Evolutionary conservation across 192 early-diverging fungal species (phyloP).

Genomic region (Jimgerdemannia lactiflua): DNA sequence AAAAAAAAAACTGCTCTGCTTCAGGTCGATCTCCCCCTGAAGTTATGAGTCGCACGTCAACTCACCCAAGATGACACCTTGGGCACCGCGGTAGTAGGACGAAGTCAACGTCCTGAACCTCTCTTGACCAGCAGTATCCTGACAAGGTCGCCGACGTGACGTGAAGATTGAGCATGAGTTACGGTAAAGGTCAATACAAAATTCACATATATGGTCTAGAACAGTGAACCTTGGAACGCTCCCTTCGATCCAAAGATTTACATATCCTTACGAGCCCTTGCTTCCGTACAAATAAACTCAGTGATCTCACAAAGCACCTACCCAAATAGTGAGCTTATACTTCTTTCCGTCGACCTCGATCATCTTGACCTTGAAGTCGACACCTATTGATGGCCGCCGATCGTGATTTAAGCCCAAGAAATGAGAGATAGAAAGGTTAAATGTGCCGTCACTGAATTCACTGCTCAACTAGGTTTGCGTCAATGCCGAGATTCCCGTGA

Average conservation of each 20-base stretch:
- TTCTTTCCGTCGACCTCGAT: constrained; percentile 77
- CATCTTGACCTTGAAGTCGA: constrained; percentile 97
- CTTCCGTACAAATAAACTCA: too few relatives aligned
- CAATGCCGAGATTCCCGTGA: too few relatives aligned
- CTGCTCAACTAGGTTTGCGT: too few relatives aligned
- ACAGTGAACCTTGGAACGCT: too few relatives aligned
- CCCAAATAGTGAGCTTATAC: constrained; percentile 98
- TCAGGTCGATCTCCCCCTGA: neutral
- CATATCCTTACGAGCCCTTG: too few relatives aligned
- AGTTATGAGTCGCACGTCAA: neutral
- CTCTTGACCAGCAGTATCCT: constrained; percentile 99
- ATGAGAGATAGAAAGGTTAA: neutral
- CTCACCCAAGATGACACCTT: constrained; percentile 94
- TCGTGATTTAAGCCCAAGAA: neutral
- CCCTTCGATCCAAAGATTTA: too few relatives aligned
- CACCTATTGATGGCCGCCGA: constrained; percentile 50
- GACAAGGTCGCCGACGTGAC: constrained; percentile 8
- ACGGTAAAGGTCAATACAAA: too few relatives aligned
- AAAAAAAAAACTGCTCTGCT: neutral
- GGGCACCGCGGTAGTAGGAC: constrained; percentile 96
- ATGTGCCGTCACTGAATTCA: neutral
- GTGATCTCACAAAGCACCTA: constrained; percentile 19
- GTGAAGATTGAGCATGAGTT: neutral
- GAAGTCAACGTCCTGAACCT: constrained; percentile 97
- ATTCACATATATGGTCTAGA: too few relatives aligned